phyloP scores from a whole-genome alignment of 805 yeast genomes.

The Wickerhamiella alocasiicola region DNA sequence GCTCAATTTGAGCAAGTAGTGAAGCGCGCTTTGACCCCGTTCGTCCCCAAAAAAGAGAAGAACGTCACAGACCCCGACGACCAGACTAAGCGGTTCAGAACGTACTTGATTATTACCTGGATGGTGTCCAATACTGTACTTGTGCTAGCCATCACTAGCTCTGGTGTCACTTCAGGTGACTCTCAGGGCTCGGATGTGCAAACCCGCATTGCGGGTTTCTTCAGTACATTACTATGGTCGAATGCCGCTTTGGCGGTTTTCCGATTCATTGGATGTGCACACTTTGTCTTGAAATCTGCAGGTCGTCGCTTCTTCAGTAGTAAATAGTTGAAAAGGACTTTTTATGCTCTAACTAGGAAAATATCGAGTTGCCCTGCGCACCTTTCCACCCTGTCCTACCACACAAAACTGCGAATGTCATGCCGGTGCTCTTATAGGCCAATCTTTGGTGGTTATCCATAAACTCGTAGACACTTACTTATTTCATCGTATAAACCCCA shows the following conservation, averaged over 20 bases:
- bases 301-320: slow-evolving; percentile 13
- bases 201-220: slow-evolving; percentile 28
- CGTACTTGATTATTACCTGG: slow-evolving; percentile 31
- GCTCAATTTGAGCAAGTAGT: slow-evolving; percentile 36
- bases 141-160: slow-evolving; percentile 29
- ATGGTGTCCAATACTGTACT: slow-evolving; percentile 29
- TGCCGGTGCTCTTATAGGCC: no score
- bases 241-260: slow-evolving; percentile 50
- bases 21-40: slow-evolving; percentile 41
- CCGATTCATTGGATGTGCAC: slow-evolving; percentile 41
- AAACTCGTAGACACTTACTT: no score
- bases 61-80: slow-evolving; percentile 26
- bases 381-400: no score
- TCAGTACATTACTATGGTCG: slow-evolving; percentile 44
- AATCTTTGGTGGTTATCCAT: no score
- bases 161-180: slow-evolving; percentile 25
- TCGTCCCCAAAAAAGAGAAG: slow-evolving; percentile 29
- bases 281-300: slow-evolving; percentile 31
- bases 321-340: neutral
- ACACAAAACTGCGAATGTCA: no score
- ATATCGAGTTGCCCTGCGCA: no score
- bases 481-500: no score
- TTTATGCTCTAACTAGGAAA: neutral
- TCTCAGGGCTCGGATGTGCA: slow-evolving; percentile 31
- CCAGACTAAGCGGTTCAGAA: slow-evolving; percentile 31